Evolutionary conservation across 164 flowering plant genomes (phyloP), one percentile per base, ranked within the genome.

Genomic region (Tetracentron sinense): DNA sequence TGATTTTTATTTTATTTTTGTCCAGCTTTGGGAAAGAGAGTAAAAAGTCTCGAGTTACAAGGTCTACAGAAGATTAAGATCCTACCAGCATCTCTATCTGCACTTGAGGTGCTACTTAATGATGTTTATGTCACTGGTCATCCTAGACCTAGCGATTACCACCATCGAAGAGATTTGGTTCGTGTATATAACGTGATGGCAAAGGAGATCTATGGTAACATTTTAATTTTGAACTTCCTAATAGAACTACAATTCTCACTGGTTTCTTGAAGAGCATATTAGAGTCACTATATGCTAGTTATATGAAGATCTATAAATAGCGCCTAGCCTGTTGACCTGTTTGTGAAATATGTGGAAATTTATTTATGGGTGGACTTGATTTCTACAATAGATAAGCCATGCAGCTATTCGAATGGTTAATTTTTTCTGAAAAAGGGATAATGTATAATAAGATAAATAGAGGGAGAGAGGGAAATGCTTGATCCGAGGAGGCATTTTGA

Each of bases 171-270:
- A 48, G 82, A 85, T 52, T 61, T 87, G 67, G 63, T 87, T 69
- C 78, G 82, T 22, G 58, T 78, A 60, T 75, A 85, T 61, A 79
- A 85, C 70, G 62, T 56, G 23, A 79, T 87, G 17, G 83, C 83
- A 29, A 75, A 77, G 70, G 86, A 85, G 67, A 56, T 77, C 21
- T 78, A 69, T 69, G 89, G 92, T 87, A 81, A 65, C 1, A n/a
- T 67, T 54, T 54, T 55, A 26, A n/a, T 31, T 17, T 17, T 58
- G 21, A 5, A 30, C 29, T 61, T 56, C 27, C 53, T 20, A 7
- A 15, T 33, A 8, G 38, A 33, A 33, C 35, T 20, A 33, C 20
- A 23, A 8, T 55, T 3, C 7, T 57, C 54, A 35, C 14, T 58
- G 20, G n/a, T 15, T 58, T 21, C 31, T 3, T 54, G 26, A 4